phyloP scores from a whole-genome alignment of 2,329 filamentous ascomycete genomes.

The Botrytis porri region DNA sequence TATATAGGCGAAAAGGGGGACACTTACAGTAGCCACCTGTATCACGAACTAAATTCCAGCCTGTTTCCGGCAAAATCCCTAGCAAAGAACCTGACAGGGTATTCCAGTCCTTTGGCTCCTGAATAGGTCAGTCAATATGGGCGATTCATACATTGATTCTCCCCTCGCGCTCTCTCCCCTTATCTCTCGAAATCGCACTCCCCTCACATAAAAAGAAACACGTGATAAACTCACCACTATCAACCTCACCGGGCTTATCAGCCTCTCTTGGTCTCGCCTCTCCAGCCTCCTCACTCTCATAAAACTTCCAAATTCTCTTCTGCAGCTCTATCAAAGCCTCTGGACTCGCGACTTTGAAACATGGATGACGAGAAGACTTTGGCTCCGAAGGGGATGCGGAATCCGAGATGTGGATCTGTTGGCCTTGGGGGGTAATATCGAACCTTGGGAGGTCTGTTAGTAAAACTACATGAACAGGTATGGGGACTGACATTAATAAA shows the following conservation, averaged over 20 bases:
- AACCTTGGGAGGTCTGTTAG: slow-evolving; percentile 41
- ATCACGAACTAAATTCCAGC: slow-evolving; percentile 50
- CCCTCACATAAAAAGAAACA: background rate
- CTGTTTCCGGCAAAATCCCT: slow-evolving; percentile 55
- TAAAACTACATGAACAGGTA: background rate
- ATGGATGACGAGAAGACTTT: slow-evolving; percentile 53
- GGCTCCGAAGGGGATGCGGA: slow-evolving; percentile 40
- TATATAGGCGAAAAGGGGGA: background rate
- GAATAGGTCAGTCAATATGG: background rate
- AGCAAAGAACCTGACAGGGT: slow-evolving; percentile 60
- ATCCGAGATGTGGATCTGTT: slow-evolving; percentile 56
- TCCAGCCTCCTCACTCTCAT: slow-evolving; percentile 42
- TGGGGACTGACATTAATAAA: background rate
- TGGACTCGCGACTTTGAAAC: slow-evolving; percentile 50
- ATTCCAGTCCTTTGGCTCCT: slow-evolving; percentile 55
- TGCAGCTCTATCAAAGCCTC: slow-evolving; percentile 50
- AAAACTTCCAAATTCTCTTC: slow-evolving; percentile 51
- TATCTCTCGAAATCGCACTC: background rate
- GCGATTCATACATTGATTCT: background rate
- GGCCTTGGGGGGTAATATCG: slow-evolving; percentile 51
- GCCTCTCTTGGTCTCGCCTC: slow-evolving; percentile 50
- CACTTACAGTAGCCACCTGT: background rate
- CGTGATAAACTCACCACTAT: slow-evolving; percentile 40
- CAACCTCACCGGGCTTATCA: slow-evolving; percentile 52
- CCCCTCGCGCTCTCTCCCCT: background rate